Evolutionary conservation across 257 asterid species (phyloP).

Genomic region (Asclepias syriaca): DNA sequence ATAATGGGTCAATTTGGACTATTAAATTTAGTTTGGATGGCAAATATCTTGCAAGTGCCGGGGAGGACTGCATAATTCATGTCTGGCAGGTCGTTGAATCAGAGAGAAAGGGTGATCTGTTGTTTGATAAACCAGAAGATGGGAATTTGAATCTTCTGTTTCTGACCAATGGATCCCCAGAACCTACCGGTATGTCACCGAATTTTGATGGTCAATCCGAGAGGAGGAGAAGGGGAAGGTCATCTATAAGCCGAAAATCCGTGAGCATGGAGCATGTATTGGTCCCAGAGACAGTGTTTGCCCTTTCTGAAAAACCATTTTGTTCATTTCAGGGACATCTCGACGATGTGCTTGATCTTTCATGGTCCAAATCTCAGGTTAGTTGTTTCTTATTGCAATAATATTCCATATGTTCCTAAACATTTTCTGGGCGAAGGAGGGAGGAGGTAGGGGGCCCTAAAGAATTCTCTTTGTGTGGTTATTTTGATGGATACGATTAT

Average conservation of each 20-base stretch:
- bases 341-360: conserved; percentile 85
- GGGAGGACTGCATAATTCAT: conserved; percentile 93
- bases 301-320: conserved; percentile 75
- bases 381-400: conserved; percentile 22
- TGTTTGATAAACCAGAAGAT: conserved; percentile 72
- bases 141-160: conserved; percentile 66
- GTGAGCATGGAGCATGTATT: conserved; percentile 67
- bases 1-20: conserved; percentile 94
- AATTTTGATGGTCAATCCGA: conserved; percentile 61
- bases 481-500: background rate
- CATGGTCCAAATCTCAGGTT: conserved; percentile 99
- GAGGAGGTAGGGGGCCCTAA: background rate
- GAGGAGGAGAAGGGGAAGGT: conserved; percentile 81
- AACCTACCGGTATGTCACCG: conserved; percentile 65
- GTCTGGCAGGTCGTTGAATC: conserved; percentile 88
- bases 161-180: conserved; percentile 79
- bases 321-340: conserved; percentile 85
- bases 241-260: conserved; percentile 80
- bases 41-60: conserved; percentile 95
- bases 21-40: conserved; percentile 95
- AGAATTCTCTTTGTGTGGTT: background rate
- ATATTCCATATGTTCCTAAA: conserved; percentile 5
- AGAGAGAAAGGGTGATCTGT: conserved; percentile 79
- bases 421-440: background rate
- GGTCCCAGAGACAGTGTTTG: conserved; percentile 78